Base-by-base conservation (phyloP, 208 protist species). In the Leptomonas pyrrhocoris region DNA sequence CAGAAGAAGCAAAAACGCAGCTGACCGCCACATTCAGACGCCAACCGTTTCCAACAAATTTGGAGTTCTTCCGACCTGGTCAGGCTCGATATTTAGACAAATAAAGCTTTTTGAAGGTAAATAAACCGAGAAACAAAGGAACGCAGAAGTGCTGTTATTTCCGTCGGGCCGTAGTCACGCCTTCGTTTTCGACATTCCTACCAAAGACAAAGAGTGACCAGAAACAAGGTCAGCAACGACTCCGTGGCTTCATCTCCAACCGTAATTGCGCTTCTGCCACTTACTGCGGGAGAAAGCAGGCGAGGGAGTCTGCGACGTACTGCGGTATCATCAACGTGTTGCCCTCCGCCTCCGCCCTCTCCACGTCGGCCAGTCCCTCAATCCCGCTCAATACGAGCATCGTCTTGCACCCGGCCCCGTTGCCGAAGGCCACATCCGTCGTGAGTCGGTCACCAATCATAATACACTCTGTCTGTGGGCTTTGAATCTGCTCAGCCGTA, bases 391-490 rank as follows among this genome's bases (percentile, higher is more conserved):
- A 59, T 54, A 84, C 81, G 19, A 91, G 65, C 64, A 85, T 77
- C 4, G 80, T 87, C 27, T 73, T 61, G 40, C 65, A 82, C 0
- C 72, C 60, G 0, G 83, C 77, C 1, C 36, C 66, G 45, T 89
- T 91, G 43, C 88, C 85, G 80, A 91, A 94, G 21, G 69, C 65
- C 38, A 89, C 72, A 55, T 90, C 85, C 18, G 85, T 90, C 36
- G 77, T 85, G n/a, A 91, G 75, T 8, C 88, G 79, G 51, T 94
- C 88, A 5, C 88, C 88, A 6, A 94, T 57, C 85, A 94, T 90
- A n/a, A 90, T 54, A 68, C 25, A 94, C 75, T n/a, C n/a, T n/a
- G 74, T n/a, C 53, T 56, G 51, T 34, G 15, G 55, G 54, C 15
- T 77, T 78, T 50, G 85, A 49, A 6, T 57, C 74, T 45, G 88